Evolutionary conservation across 345 rosid species (phyloP).

Genomic region (Salix suchowensis): DNA sequence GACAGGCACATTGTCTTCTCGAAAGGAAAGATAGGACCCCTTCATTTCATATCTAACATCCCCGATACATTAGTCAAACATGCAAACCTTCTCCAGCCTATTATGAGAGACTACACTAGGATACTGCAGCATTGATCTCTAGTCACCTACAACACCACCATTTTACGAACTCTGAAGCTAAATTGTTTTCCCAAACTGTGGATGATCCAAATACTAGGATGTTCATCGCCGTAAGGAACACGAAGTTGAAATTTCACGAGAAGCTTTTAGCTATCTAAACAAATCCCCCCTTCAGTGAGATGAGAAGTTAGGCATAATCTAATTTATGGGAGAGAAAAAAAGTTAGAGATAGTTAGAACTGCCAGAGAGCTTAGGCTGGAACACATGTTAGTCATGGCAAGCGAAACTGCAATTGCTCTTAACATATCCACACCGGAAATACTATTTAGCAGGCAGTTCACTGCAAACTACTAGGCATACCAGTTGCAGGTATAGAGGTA

Average conservation of each 20-base stretch:
- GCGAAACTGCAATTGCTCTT: constrained; percentile 42
- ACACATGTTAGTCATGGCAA: constrained; percentile 59
- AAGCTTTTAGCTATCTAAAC: constrained; percentile 13
- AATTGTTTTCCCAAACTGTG: not conserved
- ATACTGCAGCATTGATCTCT: not conserved
- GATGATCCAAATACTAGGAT: constrained; percentile 1
- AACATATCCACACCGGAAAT: constrained; percentile 38
- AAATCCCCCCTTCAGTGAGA: constrained; percentile 3
- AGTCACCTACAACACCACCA: constrained; percentile 1
- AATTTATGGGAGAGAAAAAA: constrained; percentile 13
- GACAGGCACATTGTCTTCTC: not conserved
- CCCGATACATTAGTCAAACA: constrained; percentile 26
- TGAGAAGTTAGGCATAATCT: constrained; percentile 11
- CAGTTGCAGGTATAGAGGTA: constrained; percentile 45
- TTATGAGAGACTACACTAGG: not conserved
- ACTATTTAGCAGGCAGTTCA: constrained; percentile 24
- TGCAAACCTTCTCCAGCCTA: constrained; percentile 10
- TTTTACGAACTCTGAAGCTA: not conserved
- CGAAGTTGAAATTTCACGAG: constrained; percentile 2
- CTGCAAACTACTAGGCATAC: constrained; percentile 43
- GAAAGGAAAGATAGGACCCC: not conserved
- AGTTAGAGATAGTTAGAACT: constrained; percentile 26
- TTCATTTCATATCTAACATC: constrained; percentile 19
- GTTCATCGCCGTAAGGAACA: not conserved
- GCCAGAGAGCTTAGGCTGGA: constrained; percentile 28